Conservation (phyloP, 352 stramenopile genomes). For the Globisporangium megalacanthum region DNA sequence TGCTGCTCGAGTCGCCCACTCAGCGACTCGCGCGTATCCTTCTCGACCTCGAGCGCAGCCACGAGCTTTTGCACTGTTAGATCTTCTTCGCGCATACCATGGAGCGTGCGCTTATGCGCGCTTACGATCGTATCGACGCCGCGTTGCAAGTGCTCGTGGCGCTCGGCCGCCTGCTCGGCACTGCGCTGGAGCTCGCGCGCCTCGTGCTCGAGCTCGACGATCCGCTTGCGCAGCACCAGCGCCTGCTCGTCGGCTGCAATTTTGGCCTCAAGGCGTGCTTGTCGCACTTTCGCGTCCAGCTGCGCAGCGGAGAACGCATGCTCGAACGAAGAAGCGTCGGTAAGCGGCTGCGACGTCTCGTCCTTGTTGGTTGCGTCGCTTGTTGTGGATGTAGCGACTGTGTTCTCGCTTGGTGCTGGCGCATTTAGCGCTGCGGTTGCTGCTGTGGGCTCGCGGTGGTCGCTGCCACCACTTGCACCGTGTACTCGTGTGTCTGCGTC, state of each 20-base stretch:
- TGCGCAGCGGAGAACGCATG: slow-evolving; percentile 39
- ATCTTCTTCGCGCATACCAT: slow-evolving; percentile 43
- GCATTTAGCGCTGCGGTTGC: neutral
- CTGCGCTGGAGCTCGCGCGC: slow-evolving; percentile 14
- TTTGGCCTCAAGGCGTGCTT: slow-evolving; percentile 49
- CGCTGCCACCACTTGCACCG: neutral
- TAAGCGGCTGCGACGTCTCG: neutral
- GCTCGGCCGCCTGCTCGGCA: slow-evolving; percentile 17
- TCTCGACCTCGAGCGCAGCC: slow-evolving; percentile 55
- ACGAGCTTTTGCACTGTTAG: slow-evolving; percentile 39
- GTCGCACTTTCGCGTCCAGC: slow-evolving; percentile 41
- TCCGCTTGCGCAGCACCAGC: slow-evolving; percentile 33
- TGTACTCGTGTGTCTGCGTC: slow-evolving; percentile 12
- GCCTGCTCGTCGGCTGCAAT: slow-evolving; percentile 43
- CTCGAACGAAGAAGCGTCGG: slow-evolving; percentile 20
- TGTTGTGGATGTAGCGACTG: neutral
- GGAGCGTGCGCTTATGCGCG: slow-evolving; percentile 44
- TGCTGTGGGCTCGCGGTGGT: neutral
- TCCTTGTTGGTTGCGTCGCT: neutral
- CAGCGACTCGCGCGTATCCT: slow-evolving; percentile 32
- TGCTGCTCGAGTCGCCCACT: slow-evolving; percentile 32
- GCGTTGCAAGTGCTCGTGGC: slow-evolving; percentile 27
- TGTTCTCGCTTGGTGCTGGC: neutral
- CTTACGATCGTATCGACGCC: slow-evolving; percentile 36
- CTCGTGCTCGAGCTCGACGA: slow-evolving; percentile 31